Conservation (phyloP, 495 filamentous ascomycete species). For the Parmelia sp. region DNA sequence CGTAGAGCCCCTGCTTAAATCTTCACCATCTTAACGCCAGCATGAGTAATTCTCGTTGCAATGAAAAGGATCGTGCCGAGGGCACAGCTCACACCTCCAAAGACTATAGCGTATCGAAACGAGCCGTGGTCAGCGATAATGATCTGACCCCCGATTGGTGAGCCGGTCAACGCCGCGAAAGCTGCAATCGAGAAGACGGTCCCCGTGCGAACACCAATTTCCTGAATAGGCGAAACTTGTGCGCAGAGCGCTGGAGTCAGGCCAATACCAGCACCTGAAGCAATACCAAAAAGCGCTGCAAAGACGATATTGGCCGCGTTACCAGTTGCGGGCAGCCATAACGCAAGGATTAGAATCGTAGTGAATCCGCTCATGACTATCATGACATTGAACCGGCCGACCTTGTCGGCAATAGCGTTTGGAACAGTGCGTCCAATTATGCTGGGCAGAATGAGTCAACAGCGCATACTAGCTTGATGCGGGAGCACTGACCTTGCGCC, state of each 20-base stretch:
- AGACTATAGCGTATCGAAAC: slow-evolving; percentile 6
- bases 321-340: slow-evolving; percentile 31
- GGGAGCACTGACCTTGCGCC: slow-evolving; percentile 33
- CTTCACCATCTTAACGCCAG: slow-evolving; percentile 12
- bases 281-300: slow-evolving; percentile 32
- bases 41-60: slow-evolving; percentile 4
- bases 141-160: slow-evolving; percentile 56
- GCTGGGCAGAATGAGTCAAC: background rate
- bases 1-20: background rate
- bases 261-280: slow-evolving; percentile 34
- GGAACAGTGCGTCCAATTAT: slow-evolving; percentile 33
- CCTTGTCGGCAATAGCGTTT: slow-evolving; percentile 28
- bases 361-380: slow-evolving; percentile 26
- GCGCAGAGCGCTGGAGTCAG: slow-evolving; percentile 28
- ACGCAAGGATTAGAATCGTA: slow-evolving; percentile 29
- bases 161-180: slow-evolving; percentile 53
- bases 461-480: background rate
- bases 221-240: slow-evolving; percentile 28
- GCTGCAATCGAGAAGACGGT: slow-evolving; percentile 22
- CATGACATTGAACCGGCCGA: slow-evolving; percentile 36
- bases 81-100: slow-evolving; percentile 15
- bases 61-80: slow-evolving; percentile 11
- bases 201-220: slow-evolving; percentile 27
- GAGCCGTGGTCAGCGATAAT: slow-evolving; percentile 7
- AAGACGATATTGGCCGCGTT: slow-evolving; percentile 31